Evolutionary conservation across 371 early-diverging fungal genomes (phyloP).

Genomic region (Rhizopus arrhizus): DNA sequence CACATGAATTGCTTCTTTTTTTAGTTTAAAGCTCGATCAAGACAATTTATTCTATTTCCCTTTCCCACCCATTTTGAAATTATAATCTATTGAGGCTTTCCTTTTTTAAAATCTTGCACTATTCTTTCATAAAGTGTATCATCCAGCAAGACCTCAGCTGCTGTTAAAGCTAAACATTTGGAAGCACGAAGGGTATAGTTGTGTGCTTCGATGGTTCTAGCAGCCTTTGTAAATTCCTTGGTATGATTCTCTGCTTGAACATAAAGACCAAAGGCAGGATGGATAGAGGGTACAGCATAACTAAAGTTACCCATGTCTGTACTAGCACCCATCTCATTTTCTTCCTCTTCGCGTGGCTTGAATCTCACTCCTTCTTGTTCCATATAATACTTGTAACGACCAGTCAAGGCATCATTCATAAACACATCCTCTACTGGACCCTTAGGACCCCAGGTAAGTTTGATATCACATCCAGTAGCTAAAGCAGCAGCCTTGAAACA

Average conservation of each 20-base stretch:
- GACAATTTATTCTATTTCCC: too few species aligned
- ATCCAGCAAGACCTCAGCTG: constrained; percentile 30
- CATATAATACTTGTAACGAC: constrained; percentile 54
- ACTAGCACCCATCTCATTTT: constrained; percentile 42
- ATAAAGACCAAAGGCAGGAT: constrained; percentile 20
- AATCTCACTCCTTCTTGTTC: constrained; percentile 40
- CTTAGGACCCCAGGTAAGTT: constrained; percentile 41
- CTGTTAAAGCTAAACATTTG: constrained; percentile 28
- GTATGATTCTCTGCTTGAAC: constrained; percentile 14
- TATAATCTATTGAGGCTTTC: constrained; percentile 1
- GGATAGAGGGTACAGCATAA: constrained; percentile 27
- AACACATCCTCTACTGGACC: constrained; percentile 44
- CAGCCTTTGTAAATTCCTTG: constrained; percentile 57
- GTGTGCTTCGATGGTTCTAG: constrained; percentile 64
- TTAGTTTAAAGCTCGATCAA: too few species aligned
- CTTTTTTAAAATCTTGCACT: constrained; percentile 29
- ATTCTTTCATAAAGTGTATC: constrained; percentile 22
- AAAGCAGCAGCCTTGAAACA: constrained; percentile 65
- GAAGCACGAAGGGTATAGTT: constrained; percentile 55
- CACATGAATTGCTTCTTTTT: too few species aligned
- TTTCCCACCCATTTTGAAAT: too few species aligned
- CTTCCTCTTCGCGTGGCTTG: constrained; percentile 39
- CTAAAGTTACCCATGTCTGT: constrained; percentile 77
- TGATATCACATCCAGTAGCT: constrained; percentile 68
- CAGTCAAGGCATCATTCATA: constrained; percentile 56